Percentiles rank a stretch among this genome's conserved stretches.
Conservation (phyloP, 441 rosid species). For the Flueggea neowawraea region DNA sequence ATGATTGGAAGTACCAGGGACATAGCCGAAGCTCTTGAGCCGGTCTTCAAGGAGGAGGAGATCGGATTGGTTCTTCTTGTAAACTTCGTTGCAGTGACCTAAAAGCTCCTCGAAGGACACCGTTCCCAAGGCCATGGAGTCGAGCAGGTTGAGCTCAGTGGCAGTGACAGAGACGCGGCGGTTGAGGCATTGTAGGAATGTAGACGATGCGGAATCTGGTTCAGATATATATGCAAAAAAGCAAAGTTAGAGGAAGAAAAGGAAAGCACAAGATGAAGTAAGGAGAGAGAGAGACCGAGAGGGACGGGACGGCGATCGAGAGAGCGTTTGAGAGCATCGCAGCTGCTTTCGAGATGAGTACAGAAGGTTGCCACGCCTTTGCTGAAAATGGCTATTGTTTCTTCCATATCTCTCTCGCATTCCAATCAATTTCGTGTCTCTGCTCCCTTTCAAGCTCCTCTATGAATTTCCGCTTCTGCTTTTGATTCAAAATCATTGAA, state of each 20-base stretch:
- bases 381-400: constrained; percentile 37
- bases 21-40: constrained; percentile 10
- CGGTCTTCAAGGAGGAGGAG: constrained; percentile 12
- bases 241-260: background rate
- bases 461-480: background rate
- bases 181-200: constrained; percentile 66
- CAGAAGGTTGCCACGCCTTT: constrained; percentile 54
- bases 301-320: constrained; percentile 79
- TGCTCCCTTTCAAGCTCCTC: background rate
- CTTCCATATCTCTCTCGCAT: constrained; percentile 42
- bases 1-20: constrained; percentile 6
- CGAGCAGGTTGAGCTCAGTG: constrained; percentile 23
- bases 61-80: constrained; percentile 14
- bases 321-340: constrained; percentile 66
- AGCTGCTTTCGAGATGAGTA: constrained; percentile 59
- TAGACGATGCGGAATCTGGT: constrained; percentile 77
- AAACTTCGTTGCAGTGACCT: constrained; percentile 60
- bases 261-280: background rate
- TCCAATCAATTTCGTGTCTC: background rate
- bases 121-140: constrained; percentile 24
- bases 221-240: background rate
- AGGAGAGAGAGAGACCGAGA: constrained; percentile 38
- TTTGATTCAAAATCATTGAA: background rate
- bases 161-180: constrained; percentile 44
- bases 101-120: constrained; percentile 40